These are phyloP conservation scores for Cutaneotrichosporon dermatis DNA, from an alignment of 1,284 basidiomycete genomes.

Conservation along the genomic window DNA sequence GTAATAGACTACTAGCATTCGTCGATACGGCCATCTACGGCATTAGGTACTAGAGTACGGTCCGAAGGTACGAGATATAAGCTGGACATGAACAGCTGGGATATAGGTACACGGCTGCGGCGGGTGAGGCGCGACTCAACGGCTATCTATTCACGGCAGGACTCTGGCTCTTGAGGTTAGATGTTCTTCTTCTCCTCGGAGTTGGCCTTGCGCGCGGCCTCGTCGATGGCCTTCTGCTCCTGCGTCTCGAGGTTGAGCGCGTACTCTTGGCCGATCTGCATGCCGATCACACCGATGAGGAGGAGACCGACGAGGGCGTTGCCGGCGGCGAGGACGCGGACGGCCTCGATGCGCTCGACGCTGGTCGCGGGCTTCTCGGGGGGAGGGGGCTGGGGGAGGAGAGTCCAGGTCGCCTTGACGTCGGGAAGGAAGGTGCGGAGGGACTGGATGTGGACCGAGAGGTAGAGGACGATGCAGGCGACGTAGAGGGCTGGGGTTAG, in stretches of 20 bases:
- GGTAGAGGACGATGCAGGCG: slow-evolving; percentile 69
- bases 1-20: slow-evolving; percentile 3
- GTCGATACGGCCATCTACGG: neutral
- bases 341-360: slow-evolving; percentile 66
- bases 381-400: slow-evolving; percentile 52
- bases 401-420: slow-evolving; percentile 38
- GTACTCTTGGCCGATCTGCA: slow-evolving; percentile 79
- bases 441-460: slow-evolving; percentile 70
- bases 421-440: slow-evolving; percentile 58
- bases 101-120: too few species aligned
- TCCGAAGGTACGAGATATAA: neutral
- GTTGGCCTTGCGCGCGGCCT: slow-evolving; percentile 16
- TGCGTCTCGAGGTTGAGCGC: slow-evolving; percentile 63
- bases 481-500: slow-evolving; percentile 61
- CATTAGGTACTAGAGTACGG: slow-evolving; percentile 1
- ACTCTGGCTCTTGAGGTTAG: neutral
- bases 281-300: slow-evolving; percentile 46
- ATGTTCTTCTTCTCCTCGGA: slow-evolving; percentile 36
- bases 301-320: slow-evolving; percentile 76
- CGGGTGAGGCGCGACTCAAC: too few species aligned
- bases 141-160: too few species aligned
- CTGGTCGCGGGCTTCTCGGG: slow-evolving; percentile 56
- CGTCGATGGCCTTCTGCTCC: slow-evolving; percentile 56
- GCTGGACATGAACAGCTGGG: neutral
- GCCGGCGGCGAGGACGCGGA: slow-evolving; percentile 72